Percentiles rank a stretch among this genome's conserved stretches.
Conservation (phyloP, 1,139 yeast species). For the Debaryomyces nepalensis region DNA sequence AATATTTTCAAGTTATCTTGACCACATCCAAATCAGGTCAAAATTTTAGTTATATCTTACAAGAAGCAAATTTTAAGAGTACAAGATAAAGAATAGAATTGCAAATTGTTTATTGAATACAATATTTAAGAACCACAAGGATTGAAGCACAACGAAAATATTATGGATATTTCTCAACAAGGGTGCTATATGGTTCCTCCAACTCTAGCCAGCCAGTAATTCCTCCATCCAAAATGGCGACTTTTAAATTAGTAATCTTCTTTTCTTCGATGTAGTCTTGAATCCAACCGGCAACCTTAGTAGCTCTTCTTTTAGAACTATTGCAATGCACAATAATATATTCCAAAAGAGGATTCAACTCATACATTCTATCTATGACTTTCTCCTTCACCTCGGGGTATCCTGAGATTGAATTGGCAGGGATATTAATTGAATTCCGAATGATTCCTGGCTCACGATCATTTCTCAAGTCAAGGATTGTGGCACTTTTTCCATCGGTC, state of each 20-base stretch:
- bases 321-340: conserved; percentile 17
- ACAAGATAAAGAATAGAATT: too few species aligned
- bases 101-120: too few species aligned
- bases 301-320: conserved; percentile 17
- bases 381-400: conserved; percentile 11
- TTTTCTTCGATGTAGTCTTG: conserved; percentile 15
- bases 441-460: conserved; percentile 14
- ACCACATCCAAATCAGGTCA: too few species aligned
- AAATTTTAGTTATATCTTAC: too few species aligned
- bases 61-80: too few species aligned
- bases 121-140: too few species aligned
- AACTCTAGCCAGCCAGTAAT: conserved; percentile 16
- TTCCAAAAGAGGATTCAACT: conserved; percentile 10
- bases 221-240: conserved; percentile 17
- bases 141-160: too few species aligned
- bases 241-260: conserved; percentile 12
- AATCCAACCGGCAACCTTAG: conserved; percentile 18
- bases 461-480: conserved; percentile 18
- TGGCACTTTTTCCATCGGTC: conserved; percentile 7
- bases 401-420: conserved; percentile 16
- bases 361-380: conserved; percentile 14
- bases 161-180: background rate
- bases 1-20: too few species aligned
- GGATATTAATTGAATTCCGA: conserved; percentile 15
- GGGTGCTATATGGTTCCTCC: conserved; percentile 13